Conservation (phyloP, 2,329 filamentous ascomycete genomes). For the Penicillium sp. region DNA sequence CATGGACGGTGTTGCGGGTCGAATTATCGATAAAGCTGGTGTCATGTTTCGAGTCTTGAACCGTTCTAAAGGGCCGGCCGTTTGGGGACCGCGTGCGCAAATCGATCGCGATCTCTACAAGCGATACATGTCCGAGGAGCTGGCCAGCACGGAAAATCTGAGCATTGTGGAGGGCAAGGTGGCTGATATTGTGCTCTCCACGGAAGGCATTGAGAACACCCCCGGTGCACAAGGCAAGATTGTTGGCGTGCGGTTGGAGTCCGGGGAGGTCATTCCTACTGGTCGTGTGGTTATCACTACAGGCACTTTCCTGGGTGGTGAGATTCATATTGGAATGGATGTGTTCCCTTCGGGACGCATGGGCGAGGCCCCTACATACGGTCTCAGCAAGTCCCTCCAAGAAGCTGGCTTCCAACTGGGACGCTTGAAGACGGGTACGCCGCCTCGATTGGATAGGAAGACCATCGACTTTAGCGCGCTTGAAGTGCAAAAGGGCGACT, state of each 20-base stretch:
- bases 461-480: constrained; percentile 77
- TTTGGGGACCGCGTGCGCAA: constrained; percentile 95
- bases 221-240: constrained; percentile 66
- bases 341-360: constrained; percentile 84
- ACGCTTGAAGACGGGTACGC: constrained; percentile 91
- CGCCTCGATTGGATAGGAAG: constrained; percentile 76
- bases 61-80: constrained; percentile 83
- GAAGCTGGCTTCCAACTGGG: constrained; percentile 89
- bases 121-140: constrained; percentile 84
- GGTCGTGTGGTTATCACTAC: constrained; percentile 89
- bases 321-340: constrained; percentile 92
- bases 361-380: constrained; percentile 89
- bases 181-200: constrained; percentile 80
- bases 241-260: constrained; percentile 80
- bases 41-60: constrained; percentile 94
- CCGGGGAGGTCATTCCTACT: constrained; percentile 78
- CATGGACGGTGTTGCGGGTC: constrained; percentile 81
- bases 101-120: constrained; percentile 91
- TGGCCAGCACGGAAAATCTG: constrained; percentile 73
- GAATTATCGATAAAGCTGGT: constrained; percentile 88
- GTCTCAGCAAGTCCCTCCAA: constrained; percentile 82
- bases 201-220: constrained; percentile 50
- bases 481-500: constrained; percentile 74
- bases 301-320: constrained; percentile 89
- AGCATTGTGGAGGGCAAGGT: constrained; percentile 83